Base-by-base conservation (phyloP, 352 stramenopile genomes). In the Halophytophthora batemanensis region DNA sequence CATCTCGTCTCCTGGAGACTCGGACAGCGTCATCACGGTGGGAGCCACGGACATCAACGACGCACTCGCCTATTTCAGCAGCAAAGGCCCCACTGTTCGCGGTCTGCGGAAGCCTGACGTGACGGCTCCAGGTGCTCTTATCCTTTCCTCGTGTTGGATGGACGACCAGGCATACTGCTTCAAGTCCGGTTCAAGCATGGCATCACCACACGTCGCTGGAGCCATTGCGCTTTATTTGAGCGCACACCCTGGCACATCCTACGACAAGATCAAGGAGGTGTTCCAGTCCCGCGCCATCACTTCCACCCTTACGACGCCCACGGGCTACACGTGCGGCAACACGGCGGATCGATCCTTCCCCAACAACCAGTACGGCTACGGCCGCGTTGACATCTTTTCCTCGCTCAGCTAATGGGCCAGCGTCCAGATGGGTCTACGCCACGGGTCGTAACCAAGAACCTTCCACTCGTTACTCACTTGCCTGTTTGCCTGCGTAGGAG, bases 131-230 rank as follows among this genome's bases (percentile, higher is more conserved):
- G 78, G 78, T 15, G 53, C 49, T 19, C 49, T 61, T 12, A 77
- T 87, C 42, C 50, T 64, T 21, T 86, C 76, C 1, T 65, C 71
- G 12, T 85, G 74, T 45, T 80, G 61, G 52, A 76, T 54, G 14
- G 63, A 69, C 19, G 72, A 85, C 40, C 43, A 38, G 1, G 63
- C 58, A 18, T 86, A 84, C 49, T 85, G 62, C 37, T 64, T 70
- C 54, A 83, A 82, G 54, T 83, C 68, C 4, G 79, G 77, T 25
- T 86, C 79, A 1, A 88, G 77, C 47, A 84, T 86, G 71, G 79
- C 77, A 1, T 54, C 77, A 6, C 77, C 79, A 2, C 79, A 90
- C 43, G 79, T 90, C 7, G 28, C 68, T 1, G 79, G 77, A 28
- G 64, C 68, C 4, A 71, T 87, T 21, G 77, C 74, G 10, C 50